Evolutionary conservation across 169 alveolate species (phyloP).

Genomic region (Ichthyophthirius multifiliis): DNA sequence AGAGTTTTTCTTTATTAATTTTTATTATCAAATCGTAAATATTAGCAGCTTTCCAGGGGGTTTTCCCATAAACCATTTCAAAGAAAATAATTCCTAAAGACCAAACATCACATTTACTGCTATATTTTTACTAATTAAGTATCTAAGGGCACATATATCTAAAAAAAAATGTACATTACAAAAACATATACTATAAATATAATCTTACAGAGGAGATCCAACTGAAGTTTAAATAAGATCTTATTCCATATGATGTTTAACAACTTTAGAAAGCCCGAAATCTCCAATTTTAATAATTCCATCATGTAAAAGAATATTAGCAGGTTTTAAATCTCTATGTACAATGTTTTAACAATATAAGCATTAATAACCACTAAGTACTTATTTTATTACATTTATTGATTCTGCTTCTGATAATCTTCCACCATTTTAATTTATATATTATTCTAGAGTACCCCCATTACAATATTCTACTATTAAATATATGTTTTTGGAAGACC

Average conservation of each 20-base stretch:
- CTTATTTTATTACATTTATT: conserved; percentile 31
- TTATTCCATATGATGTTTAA: neutral
- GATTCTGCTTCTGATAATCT: conserved; percentile 25
- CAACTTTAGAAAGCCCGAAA: conserved; percentile 55
- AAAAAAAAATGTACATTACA: too few species aligned
- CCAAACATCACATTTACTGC: conserved; percentile 17
- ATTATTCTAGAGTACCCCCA: neutral
- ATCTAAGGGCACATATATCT: conserved; percentile 11
- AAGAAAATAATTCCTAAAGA: neutral
- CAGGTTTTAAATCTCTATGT: conserved; percentile 43
- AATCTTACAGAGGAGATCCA: neutral
- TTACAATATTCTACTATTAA: neutral
- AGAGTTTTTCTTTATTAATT: neutral
- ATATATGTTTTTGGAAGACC: neutral
- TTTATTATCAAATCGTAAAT: neutral
- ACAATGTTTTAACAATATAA: conserved; percentile 38
- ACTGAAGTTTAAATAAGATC: neutral
- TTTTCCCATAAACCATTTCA: conserved; percentile 6
- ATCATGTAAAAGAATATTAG: conserved; percentile 37
- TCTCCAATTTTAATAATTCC: conserved; percentile 50
- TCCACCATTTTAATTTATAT: neutral
- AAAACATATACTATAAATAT: too few species aligned
- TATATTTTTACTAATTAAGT: neutral
- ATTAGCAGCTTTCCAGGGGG: neutral
- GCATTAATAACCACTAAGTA: conserved; percentile 14